Conservation (phyloP, 495 filamentous ascomycete genomes). For the Penicillium diatomitis region DNA sequence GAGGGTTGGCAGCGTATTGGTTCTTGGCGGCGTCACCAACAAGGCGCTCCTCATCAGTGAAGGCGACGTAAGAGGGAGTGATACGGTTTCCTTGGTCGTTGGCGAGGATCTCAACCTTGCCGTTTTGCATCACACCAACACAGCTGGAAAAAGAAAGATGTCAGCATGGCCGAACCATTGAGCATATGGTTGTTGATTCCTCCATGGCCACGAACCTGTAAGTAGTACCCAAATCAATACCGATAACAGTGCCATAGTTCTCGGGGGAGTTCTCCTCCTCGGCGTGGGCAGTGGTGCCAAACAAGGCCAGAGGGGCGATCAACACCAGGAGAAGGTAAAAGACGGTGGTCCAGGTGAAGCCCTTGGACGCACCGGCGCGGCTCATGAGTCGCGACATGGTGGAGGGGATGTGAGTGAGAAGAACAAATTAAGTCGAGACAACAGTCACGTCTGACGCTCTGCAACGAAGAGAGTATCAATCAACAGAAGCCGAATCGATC, state of each 20-base stretch:
- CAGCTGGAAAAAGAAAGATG: constrained; percentile 36
- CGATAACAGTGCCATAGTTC: constrained; percentile 75
- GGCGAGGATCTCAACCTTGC: constrained; percentile 94
- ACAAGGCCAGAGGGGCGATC: constrained; percentile 63
- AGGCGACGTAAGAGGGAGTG: constrained; percentile 96
- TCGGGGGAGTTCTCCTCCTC: constrained; percentile 58
- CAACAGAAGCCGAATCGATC: background rate
- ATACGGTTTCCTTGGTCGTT: constrained; percentile 99
- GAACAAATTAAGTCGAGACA: background rate
- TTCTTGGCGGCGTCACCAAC: constrained; percentile 99
- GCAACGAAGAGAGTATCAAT: background rate
- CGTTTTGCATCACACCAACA: constrained; percentile 98
- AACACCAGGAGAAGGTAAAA: constrained; percentile 81
- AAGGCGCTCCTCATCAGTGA: constrained; percentile 93
- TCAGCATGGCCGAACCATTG: too few relatives aligned
- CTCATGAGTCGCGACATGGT: constrained; percentile 41
- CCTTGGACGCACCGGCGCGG: constrained; percentile 37
- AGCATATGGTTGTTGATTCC: too few relatives aligned
- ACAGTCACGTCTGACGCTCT: background rate
- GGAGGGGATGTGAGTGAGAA: constrained; percentile 9
- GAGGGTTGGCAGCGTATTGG: constrained; percentile 91
- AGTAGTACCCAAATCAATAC: constrained; percentile 98
- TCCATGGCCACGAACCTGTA: constrained; percentile 57
- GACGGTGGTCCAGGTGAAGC: constrained; percentile 59
- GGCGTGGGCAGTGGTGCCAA: constrained; percentile 59